Percentiles rank a stretch among this genome's conserved stretches.
phyloP scores from a whole-genome alignment of 2,329 filamentous ascomycete species.

The Paracamarosporium sp. region DNA sequence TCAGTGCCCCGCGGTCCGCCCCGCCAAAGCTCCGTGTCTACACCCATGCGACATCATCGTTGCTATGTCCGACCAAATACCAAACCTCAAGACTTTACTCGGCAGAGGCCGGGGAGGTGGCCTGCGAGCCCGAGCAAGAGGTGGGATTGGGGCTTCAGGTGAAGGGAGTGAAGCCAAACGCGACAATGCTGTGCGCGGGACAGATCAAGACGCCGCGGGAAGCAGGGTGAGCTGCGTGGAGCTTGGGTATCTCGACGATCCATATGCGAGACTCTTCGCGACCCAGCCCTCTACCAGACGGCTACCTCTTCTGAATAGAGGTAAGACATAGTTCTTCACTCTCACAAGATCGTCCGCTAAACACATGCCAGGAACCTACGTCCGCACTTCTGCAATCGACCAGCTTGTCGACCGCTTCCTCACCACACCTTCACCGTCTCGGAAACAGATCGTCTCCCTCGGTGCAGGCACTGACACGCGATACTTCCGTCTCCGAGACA shows the following conservation, averaged over 20 bases:
- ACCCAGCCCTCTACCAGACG: constrained; percentile 64
- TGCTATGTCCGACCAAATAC: constrained; percentile 75
- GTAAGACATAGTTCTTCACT: constrained; percentile 53
- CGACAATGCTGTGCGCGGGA: constrained; percentile 83
- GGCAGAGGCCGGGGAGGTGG: constrained; percentile 56
- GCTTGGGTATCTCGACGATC: constrained; percentile 82
- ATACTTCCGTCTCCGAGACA: constrained; percentile 74
- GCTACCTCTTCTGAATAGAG: constrained; percentile 92
- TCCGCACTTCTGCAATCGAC: constrained; percentile 85
- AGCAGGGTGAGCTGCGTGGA: constrained; percentile 89
- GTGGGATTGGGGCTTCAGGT: constrained; percentile 24
- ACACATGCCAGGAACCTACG: constrained; percentile 78
- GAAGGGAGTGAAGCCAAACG: constrained; percentile 53
- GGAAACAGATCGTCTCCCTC: constrained; percentile 84
- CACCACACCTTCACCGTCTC: constrained; percentile 41
- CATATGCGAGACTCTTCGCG: constrained; percentile 76
- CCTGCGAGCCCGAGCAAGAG: constrained; percentile 53
- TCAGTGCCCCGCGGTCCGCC: constrained; percentile 22
- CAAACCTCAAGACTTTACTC: constrained; percentile 73
- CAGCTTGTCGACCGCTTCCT: constrained; percentile 77
- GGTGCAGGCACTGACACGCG: constrained; percentile 95
- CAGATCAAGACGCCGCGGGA: constrained; percentile 88
- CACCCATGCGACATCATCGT: constrained; percentile 23
- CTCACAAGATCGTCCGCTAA: constrained; percentile 3
- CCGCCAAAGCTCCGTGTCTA: constrained; percentile 27